Conservation (phyloP, 495 filamentous ascomycete genomes). For the Pseudoneurospora amorphoporcata region DNA sequence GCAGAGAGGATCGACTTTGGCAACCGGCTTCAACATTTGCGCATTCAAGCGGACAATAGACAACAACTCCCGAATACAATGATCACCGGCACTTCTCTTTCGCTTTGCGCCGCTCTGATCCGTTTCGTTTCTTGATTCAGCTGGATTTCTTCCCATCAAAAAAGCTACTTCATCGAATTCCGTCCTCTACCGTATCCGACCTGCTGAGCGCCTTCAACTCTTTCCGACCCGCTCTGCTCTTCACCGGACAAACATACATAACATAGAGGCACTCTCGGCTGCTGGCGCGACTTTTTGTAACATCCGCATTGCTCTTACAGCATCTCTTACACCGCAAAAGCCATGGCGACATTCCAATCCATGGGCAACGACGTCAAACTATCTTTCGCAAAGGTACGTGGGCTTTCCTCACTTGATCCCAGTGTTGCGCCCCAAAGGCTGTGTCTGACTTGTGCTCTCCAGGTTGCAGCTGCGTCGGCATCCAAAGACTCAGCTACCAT, state of each 20-base stretch:
- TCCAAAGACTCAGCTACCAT: conserved; percentile 33
- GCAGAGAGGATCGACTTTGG: background rate
- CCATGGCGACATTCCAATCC: conserved; percentile 22
- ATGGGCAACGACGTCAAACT: conserved; percentile 38
- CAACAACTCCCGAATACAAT: conserved; percentile 28
- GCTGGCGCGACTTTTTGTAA: background rate
- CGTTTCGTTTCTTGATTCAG: conserved; percentile 37
- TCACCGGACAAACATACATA: background rate
- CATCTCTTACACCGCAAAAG: conserved; percentile 1
- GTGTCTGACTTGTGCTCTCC: conserved; percentile 2
- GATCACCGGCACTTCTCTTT: conserved; percentile 39
- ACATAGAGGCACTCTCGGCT: background rate
- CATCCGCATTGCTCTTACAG: background rate
- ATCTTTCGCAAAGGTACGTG: conserved; percentile 50
- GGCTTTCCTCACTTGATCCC: no score
- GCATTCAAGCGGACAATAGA: conserved; percentile 10
- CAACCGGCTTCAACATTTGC: background rate
- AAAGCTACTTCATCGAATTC: background rate
- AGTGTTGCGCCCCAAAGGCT: background rate
- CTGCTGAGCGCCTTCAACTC: background rate
- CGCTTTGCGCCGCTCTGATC: conserved; percentile 37
- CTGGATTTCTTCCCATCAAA: background rate
- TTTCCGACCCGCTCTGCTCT: background rate
- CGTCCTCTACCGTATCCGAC: background rate
- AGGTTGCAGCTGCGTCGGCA: conserved; percentile 42